These are phyloP conservation scores for Quercus tomentella DNA, from an alignment of 331 rosid species.

Conservation along the genomic window DNA sequence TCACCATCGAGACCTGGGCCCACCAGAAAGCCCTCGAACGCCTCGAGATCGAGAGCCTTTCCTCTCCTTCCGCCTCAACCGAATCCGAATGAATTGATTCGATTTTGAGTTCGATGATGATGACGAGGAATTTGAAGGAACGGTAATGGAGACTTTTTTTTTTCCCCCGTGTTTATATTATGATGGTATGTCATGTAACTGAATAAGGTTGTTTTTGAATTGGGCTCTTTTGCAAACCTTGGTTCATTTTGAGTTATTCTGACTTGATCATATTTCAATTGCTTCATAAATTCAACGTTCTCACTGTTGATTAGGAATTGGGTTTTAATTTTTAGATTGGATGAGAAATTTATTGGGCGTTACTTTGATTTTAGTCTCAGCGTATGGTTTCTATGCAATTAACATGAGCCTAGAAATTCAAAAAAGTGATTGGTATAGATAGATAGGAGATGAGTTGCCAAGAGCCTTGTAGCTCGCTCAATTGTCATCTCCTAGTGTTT, in stretches of 20 bases:
- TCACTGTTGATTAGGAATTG: background rate
- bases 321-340: background rate
- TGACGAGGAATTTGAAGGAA: no score
- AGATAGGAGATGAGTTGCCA: no score
- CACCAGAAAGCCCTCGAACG: constrained; percentile 85
- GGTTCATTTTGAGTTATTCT: no score
- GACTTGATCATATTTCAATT: no score
- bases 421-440: no score
- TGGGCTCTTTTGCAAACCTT: no score
- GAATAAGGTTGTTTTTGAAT: no score
- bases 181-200: background rate
- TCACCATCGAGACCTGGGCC: constrained; percentile 79
- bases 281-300: no score
- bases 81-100: constrained; percentile 45
- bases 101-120: constrained; percentile 6
- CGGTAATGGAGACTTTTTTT: no score
- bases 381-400: background rate
- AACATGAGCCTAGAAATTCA: no score
- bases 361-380: background rate
- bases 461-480: no score
- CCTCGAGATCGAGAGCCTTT: constrained; percentile 50
- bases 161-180: background rate
- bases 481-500: no score
- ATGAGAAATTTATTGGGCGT: background rate
- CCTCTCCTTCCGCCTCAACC: constrained; percentile 28